A percentile compares a stretch with the other conserved stretches of the same genome.
These are phyloP conservation scores for Camelina laxa DNA, from an alignment of 345 rosid species.

Conservation along the genomic window DNA sequence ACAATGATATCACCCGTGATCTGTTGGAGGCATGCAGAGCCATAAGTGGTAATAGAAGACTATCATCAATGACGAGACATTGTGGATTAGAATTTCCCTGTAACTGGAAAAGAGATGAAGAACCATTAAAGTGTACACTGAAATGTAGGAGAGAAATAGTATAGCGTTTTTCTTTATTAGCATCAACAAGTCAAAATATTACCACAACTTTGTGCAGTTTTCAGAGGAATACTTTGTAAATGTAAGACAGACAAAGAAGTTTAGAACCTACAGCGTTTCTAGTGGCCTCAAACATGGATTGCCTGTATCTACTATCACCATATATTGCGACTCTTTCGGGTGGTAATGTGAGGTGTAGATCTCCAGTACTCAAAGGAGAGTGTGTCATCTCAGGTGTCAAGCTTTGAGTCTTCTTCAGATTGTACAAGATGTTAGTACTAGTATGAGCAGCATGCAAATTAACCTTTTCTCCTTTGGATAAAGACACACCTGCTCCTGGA, in stretches of 20 bases:
- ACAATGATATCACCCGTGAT: conserved; percentile 62
- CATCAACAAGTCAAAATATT: conserved; percentile 16
- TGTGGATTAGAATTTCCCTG: conserved; percentile 58
- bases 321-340: conserved; percentile 82
- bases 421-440: conserved; percentile 65
- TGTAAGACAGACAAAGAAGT: conserved; percentile 38
- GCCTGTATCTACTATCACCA: conserved; percentile 75
- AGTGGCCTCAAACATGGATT: conserved; percentile 59
- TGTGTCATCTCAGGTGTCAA: conserved; percentile 38
- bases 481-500: conserved; percentile 59
- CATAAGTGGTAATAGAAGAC: conserved; percentile 65
- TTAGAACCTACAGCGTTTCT: conserved; percentile 63
- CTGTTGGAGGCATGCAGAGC: conserved; percentile 57
- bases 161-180: not conserved
- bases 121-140: conserved; percentile 16
- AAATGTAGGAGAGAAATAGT: not conserved
- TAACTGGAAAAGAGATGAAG: conserved; percentile 58
- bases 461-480: conserved; percentile 63
- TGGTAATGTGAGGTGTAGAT: conserved; percentile 62
- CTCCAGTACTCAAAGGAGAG: conserved; percentile 40
- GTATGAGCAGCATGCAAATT: conserved; percentile 67
- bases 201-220: conserved; percentile 20
- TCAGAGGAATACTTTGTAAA: conserved; percentile 1
- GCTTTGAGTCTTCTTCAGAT: conserved; percentile 50
- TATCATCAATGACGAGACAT: conserved; percentile 84